Conservation (phyloP, 2,329 filamentous ascomycete species). For the Alternaria brassicicola region DNA sequence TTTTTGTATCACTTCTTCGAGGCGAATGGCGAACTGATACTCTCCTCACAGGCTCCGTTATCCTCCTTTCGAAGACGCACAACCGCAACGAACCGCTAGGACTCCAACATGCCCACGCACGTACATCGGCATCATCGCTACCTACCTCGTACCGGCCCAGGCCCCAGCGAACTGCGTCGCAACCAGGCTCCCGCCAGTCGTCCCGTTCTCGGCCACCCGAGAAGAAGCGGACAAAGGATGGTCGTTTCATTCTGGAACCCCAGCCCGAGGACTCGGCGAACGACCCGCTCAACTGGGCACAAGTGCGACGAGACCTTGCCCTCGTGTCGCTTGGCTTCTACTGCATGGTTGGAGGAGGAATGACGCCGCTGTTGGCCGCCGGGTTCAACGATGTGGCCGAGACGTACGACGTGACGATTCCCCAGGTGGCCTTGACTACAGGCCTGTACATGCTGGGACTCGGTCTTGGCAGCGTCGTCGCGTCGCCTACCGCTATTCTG, state of each 20-base stretch:
- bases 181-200: slow-evolving; percentile 30
- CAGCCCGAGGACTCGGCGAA: slow-evolving; percentile 91
- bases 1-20: not conserved
- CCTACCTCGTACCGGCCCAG: slow-evolving; percentile 36
- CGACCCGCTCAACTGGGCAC: slow-evolving; percentile 90
- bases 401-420: slow-evolving; percentile 68
- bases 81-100: slow-evolving; percentile 68
- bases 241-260: slow-evolving; percentile 84
- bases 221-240: slow-evolving; percentile 80
- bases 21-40: not conserved
- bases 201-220: slow-evolving; percentile 37
- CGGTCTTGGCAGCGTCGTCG: slow-evolving; percentile 81
- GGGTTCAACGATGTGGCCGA: slow-evolving; percentile 82
- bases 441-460: slow-evolving; percentile 94
- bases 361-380: slow-evolving; percentile 87
- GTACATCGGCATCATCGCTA: slow-evolving; percentile 62
- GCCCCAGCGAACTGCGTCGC: slow-evolving; percentile 14
- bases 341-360: slow-evolving; percentile 90
- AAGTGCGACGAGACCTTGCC: slow-evolving; percentile 78
- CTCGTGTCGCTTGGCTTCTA: slow-evolving; percentile 86
- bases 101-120: slow-evolving; percentile 66
- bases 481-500: slow-evolving; percentile 88
- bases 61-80: slow-evolving; percentile 62
- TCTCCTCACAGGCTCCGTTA: slow-evolving; percentile 60
- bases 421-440: slow-evolving; percentile 82